Percentiles rank a stretch among this genome's conserved stretches.
Conservation (phyloP, 768 basidiomycete species). For the Jaapia argillacea region DNA sequence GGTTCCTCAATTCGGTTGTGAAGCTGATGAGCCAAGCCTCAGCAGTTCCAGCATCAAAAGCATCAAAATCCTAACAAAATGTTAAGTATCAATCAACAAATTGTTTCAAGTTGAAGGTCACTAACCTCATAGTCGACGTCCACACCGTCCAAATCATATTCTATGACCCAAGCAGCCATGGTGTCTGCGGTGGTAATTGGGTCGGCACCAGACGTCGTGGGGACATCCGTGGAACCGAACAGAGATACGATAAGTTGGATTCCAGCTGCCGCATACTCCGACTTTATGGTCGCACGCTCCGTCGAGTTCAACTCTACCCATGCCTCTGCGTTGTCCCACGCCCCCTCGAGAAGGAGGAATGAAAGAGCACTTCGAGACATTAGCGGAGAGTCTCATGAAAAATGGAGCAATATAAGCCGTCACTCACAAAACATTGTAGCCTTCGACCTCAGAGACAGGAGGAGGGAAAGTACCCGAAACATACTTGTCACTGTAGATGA, state of each 20-base stretch:
- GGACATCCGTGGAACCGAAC: conserved; percentile 37
- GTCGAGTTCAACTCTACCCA: conserved; percentile 37
- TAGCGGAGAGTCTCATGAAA: conserved; percentile 3
- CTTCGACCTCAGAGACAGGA: conserved; percentile 37
- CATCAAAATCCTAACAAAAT: conserved; percentile 43
- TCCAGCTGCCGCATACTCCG: conserved; percentile 46
- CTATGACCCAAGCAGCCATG: conserved; percentile 34
- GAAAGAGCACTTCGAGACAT: conserved; percentile 30
- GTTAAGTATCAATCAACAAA: no score
- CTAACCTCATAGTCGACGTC: conserved; percentile 46
- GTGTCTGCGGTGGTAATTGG: conserved; percentile 28
- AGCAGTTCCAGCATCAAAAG: conserved; percentile 42
- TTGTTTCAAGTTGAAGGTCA: no score
- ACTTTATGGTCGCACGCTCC: conserved; percentile 37
- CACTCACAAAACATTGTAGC: conserved; percentile 51
- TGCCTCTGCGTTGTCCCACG: conserved; percentile 50
- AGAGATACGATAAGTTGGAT: conserved; percentile 50
- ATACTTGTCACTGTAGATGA: conserved; percentile 30
- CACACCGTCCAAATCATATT: conserved; percentile 40
- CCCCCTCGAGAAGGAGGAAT: conserved; percentile 45
- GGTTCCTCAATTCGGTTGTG: conserved; percentile 23
- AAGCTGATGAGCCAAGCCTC: conserved; percentile 34
- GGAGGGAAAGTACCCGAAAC: conserved; percentile 36
- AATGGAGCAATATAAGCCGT: background rate
- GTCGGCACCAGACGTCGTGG: conserved; percentile 30